These are phyloP conservation scores for Mortierella hygrophila DNA, from an alignment of 192 early-diverging fungal genomes.

Conservation along the genomic window DNA sequence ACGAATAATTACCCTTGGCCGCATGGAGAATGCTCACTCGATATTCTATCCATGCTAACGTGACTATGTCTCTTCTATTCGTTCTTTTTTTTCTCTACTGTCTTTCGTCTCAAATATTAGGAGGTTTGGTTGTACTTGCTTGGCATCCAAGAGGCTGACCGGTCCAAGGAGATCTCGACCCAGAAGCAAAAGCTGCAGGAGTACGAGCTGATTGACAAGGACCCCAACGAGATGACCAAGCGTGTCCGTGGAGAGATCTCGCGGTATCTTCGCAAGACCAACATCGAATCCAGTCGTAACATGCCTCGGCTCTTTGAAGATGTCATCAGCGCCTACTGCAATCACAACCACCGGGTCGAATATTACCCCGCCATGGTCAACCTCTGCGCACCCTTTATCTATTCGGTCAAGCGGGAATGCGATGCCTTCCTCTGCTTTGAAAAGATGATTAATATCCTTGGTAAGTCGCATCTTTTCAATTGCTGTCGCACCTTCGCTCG, in stretches of 20 bases:
- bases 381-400: slow-evolving; percentile 87
- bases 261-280: slow-evolving; percentile 72
- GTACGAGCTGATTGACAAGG: slow-evolving; percentile 81
- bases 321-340: slow-evolving; percentile 89
- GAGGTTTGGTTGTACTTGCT: slow-evolving; percentile 92
- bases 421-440: slow-evolving; percentile 90
- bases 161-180: slow-evolving; percentile 67
- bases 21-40: slow-evolving; percentile 12
- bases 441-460: slow-evolving; percentile 76
- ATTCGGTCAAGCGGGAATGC: slow-evolving; percentile 76
- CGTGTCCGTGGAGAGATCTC: slow-evolving; percentile 84
- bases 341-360: slow-evolving; percentile 80
- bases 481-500: not conserved
- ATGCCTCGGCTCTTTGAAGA: slow-evolving; percentile 74
- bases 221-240: slow-evolving; percentile 73
- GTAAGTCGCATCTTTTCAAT: slow-evolving; percentile 52
- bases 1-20: not conserved
- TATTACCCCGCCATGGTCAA: slow-evolving; percentile 82
- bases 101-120: slow-evolving; percentile 36
- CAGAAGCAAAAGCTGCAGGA: slow-evolving; percentile 65
- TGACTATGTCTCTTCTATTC: slow-evolving; percentile 12
- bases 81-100: not conserved
- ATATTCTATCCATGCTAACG: slow-evolving; percentile 6
- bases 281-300: slow-evolving; percentile 59
- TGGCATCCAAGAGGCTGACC: slow-evolving; percentile 84